These are phyloP conservation scores for Ascochyta clinopodiicola DNA, from an alignment of 2,329 filamentous ascomycete genomes.

Conservation along the genomic window DNA sequence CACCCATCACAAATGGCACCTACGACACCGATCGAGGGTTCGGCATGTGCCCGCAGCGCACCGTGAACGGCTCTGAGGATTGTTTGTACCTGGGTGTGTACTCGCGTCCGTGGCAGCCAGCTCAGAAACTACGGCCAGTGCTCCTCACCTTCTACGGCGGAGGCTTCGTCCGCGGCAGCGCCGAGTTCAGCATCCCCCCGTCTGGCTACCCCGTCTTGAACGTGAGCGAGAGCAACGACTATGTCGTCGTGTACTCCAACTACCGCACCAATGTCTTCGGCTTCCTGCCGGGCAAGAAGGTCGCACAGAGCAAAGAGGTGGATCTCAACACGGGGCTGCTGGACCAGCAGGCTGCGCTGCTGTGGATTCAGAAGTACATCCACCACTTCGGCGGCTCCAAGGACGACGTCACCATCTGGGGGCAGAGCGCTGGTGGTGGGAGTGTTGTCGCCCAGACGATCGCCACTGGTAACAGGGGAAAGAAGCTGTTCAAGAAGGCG, in stretches of 20 bases:
- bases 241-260: constrained; percentile 60
- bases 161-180: constrained; percentile 65
- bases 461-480: constrained; percentile 53
- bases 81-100: constrained; percentile 68
- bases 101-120: constrained; percentile 61
- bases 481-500: constrained; percentile 58
- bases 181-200: constrained; percentile 62
- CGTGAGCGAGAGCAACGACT: constrained; percentile 58
- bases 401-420: constrained; percentile 60
- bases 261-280: constrained; percentile 66
- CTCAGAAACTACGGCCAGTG: constrained; percentile 58
- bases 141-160: constrained; percentile 68
- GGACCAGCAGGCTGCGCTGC: constrained; percentile 60
- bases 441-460: constrained; percentile 61
- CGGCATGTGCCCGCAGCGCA: constrained; percentile 65
- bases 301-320: constrained; percentile 52
- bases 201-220: constrained; percentile 65
- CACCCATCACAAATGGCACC: constrained; percentile 54
- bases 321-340: constrained; percentile 61
- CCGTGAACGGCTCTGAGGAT: constrained; percentile 63
- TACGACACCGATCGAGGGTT: constrained; percentile 64
- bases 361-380: constrained; percentile 63
- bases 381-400: constrained; percentile 61
- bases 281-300: constrained; percentile 58
- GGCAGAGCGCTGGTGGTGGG: constrained; percentile 64